Evolutionary conservation across 768 basidiomycete genomes (phyloP), one percentile per base, ranked within the genome.

Genomic region (Neoboletus magnificus): DNA sequence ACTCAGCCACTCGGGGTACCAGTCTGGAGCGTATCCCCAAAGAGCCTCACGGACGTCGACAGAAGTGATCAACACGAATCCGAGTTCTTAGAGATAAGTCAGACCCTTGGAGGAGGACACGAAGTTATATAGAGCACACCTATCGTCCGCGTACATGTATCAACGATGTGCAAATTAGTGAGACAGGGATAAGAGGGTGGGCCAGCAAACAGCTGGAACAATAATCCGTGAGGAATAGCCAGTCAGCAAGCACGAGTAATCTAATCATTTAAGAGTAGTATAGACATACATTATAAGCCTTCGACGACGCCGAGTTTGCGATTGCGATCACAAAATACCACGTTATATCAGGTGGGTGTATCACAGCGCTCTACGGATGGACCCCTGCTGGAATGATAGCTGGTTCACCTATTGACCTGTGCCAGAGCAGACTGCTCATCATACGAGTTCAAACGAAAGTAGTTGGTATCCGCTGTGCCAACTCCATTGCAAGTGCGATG

Each of bases 401-500:
- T 10, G n/a, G 39, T 12, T 40, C 3, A 39, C 37, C 18, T n/a
- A 11, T 39, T 5, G n/a, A 39, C 37, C 4, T 8, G 40, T 40
- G n/a, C 20, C 20, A 40, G 20, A 4, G 39, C 10, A 40, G n/a
- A 20, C 37, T 20, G n/a, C 36, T 39, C n/a, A 16, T 39, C n/a
- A 10, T 11, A 39, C n/a, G n/a, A 39, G n/a, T 20, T 20, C 39
- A 20, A n/a, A 40, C 8, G 20, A 20, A 12, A 20, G 39, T 22
- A 40, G 20, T n/a, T 5, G 39, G n/a, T 40, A 40, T 40, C 5
- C 11, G n/a, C n/a, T 5, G 2, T 20, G 20, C 39, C 8, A 39
- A 20, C 39, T 20, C 20, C 20, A 59, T 60, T 22, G 56, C 52
- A 15, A 71, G 47, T 16, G 62, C 62, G 3, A 70, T n/a, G 57